phyloP scores from a whole-genome alignment of 2,329 filamentous ascomycete genomes.

The Fusarium nisikadoi region DNA sequence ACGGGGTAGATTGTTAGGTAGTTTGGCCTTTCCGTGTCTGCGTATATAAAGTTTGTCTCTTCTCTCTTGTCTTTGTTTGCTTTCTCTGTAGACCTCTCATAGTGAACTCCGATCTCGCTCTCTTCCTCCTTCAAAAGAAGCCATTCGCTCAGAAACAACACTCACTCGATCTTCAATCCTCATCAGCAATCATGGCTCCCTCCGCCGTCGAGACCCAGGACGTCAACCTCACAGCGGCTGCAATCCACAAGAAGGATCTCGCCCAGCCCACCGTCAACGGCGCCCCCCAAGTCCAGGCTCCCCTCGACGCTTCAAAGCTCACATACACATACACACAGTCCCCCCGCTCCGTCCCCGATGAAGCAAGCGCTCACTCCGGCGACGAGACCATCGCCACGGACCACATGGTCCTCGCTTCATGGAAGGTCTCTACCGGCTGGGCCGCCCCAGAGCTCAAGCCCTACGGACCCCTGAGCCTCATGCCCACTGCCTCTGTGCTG shows the following conservation, averaged over 20 bases:
- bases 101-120: conserved; percentile 6
- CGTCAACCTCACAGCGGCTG: conserved; percentile 62
- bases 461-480: conserved; percentile 80
- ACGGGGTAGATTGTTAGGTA: not conserved
- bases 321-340: conserved; percentile 62
- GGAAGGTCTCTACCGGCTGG: conserved; percentile 77
- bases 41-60: conserved; percentile 16
- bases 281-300: conserved; percentile 60
- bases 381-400: conserved; percentile 75
- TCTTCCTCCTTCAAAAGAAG: not conserved
- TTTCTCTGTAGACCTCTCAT: not conserved
- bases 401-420: conserved; percentile 85
- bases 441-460: conserved; percentile 77
- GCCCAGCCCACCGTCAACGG: conserved; percentile 49
- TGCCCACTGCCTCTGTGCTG: conserved; percentile 82
- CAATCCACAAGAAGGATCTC: conserved; percentile 61
- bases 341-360: conserved; percentile 64
- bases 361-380: conserved; percentile 58
- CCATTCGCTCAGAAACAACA: not conserved
- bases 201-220: conserved; percentile 60
- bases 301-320: conserved; percentile 71
- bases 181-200: conserved; percentile 54
- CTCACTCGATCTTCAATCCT: not conserved
- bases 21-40: not conserved
- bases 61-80: not conserved